These are phyloP conservation scores for Xylaria sp. DNA, from an alignment of 2,329 filamentous ascomycete genomes.

Conservation along the genomic window DNA sequence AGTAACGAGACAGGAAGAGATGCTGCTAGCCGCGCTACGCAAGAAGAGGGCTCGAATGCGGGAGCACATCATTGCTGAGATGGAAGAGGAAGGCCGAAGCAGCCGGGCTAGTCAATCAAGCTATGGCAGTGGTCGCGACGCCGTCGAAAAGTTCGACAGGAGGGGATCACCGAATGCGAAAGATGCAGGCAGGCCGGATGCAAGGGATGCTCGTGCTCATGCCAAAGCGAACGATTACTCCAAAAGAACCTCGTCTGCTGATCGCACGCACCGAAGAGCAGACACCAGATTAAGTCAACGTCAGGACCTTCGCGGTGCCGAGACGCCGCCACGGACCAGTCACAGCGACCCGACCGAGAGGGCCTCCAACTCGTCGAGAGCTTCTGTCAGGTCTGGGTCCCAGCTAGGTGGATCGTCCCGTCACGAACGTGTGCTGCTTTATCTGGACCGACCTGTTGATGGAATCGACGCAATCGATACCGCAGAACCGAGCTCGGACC, in stretches of 20 bases:
- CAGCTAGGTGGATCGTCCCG: constrained; percentile 22
- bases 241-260: constrained; percentile 14
- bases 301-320: constrained; percentile 7
- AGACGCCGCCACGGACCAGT: constrained; percentile 13
- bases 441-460: constrained; percentile 35
- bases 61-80: constrained; percentile 48
- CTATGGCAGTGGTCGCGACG: constrained; percentile 4
- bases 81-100: constrained; percentile 44
- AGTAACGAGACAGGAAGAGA: constrained; percentile 61
- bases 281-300: constrained; percentile 6
- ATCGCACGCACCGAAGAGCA: constrained; percentile 2
- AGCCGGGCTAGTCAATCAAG: constrained; percentile 15
- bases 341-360: constrained; percentile 14
- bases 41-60: constrained; percentile 61
- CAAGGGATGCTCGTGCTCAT: constrained; percentile 14
- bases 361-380: neutral
- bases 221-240: constrained; percentile 12
- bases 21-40: constrained; percentile 59
- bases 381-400: constrained; percentile 16
- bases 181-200: constrained; percentile 15
- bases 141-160: constrained; percentile 12
- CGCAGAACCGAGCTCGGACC: constrained; percentile 36
- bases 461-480: constrained; percentile 31
- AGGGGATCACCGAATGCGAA: constrained; percentile 6
- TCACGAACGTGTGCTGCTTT: constrained; percentile 38